Base-by-base conservation (phyloP, 2,329 filamentous ascomycete species). In the Elsinoe batatas region DNA sequence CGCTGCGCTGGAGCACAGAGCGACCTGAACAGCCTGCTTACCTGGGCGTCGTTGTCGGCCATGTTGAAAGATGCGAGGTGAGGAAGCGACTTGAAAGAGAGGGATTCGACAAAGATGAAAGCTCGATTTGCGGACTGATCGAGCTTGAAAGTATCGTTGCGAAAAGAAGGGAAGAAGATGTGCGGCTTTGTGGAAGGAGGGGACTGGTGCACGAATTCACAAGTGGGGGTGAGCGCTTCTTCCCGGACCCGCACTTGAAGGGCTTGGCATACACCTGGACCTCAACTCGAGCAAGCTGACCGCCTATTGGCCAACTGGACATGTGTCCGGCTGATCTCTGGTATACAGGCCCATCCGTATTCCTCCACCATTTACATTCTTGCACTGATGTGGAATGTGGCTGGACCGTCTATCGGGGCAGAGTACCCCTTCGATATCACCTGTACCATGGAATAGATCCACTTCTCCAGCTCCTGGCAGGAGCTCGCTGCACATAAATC, bases 361-460 rank as follows among this genome's bases (percentile, higher is more conserved):
- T 22, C 18, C 13, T 7, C 1, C 26, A 15, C 6, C 17, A 44
- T 33, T 10, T 36, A 2, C 26, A 18, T 26, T 44, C 40, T n/a
- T 30, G 18, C 53, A 46, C 15, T 55, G 32, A 30, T n/a, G 44
- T 53, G 71, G 56, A 50, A 95, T 95, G 88, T 95, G 90, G 90
- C 82, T 94, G 67, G 90, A 95, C 74, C 85, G 90, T 69, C 82
- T 95, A 61, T 84, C 86, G 61, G 83, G 79, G 64, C 84, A 86
- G 70, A 79, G 83, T 57, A 82, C 80, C 68, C 74, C 81, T 71
- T 76, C 80, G 60, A 81, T 82, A 57, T 80, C 82, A 57, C 80
- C 82, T 56, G 76, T 82, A 65, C 74, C 82, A 58, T 77, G 78
- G 58, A 83, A 79, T 68, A 82, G 88, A 67, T 76, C 84, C 50